phyloP scores from a whole-genome alignment of 2,329 filamentous ascomycete species.

The Tolypocladium album region DNA sequence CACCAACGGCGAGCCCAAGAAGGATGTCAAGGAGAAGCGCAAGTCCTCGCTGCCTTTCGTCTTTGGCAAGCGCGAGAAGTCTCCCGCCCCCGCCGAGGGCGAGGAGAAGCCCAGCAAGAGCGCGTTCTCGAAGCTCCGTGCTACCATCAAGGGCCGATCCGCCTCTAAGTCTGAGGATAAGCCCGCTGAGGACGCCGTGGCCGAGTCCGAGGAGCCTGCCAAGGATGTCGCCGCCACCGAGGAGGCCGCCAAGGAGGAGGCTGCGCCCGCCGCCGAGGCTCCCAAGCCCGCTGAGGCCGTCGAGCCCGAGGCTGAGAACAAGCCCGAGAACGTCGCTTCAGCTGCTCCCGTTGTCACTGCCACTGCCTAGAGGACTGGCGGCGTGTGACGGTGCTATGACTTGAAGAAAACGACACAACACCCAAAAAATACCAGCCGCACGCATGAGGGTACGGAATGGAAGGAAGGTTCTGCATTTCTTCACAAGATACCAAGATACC shows the following conservation, averaged over 20 bases:
- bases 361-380: conserved; percentile 32
- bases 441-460: conserved; percentile 34
- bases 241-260: conserved; percentile 21
- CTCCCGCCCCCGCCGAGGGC: conserved; percentile 47
- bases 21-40: conserved; percentile 70
- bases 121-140: conserved; percentile 50
- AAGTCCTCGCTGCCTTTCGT: conserved; percentile 67
- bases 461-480: conserved; percentile 43
- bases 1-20: conserved; percentile 44
- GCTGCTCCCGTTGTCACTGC: conserved; percentile 38
- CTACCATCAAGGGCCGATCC: conserved; percentile 41
- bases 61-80: conserved; percentile 67
- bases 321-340: conserved; percentile 28
- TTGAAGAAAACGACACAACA: conserved; percentile 9
- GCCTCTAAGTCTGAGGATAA: conserved; percentile 32
- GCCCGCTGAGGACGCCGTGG: conserved; percentile 21
- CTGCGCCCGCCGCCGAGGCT: conserved; percentile 6
- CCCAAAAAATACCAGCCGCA: conserved; percentile 13
- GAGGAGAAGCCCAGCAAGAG: conserved; percentile 35
- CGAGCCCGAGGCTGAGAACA: conserved; percentile 25
- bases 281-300: conserved; percentile 12
- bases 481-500: conserved; percentile 42
- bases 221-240: conserved; percentile 18
- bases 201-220: conserved; percentile 23
- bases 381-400: conserved; percentile 13